Evolutionary conservation across 805 yeast species (phyloP), one percentile per base, ranked within the genome.

Genomic region (Myxozyma neotropica): DNA sequence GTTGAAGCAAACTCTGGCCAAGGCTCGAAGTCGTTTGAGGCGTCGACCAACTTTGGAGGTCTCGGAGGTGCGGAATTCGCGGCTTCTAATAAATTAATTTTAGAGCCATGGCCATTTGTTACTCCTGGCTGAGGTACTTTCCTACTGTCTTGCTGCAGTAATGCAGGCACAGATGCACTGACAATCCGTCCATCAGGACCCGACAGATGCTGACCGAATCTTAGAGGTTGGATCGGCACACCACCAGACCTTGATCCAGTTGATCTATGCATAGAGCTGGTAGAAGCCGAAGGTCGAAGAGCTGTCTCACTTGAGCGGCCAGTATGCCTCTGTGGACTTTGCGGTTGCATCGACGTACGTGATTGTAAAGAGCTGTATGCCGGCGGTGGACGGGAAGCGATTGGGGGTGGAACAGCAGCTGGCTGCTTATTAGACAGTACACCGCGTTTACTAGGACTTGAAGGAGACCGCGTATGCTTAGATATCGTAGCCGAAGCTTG

Each of bases 1-100:
- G 40, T n/a, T 1, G 48, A 29, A 6, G 39, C 54, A 35, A 48
- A 42, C 15, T 53, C 64, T 3, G 61, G 58, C 64, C 61, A 60
- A 4, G 61, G 53, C 29, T 43, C 64, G 49, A 57, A 60, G 35
- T 53, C 61, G 27, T 45, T 43, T 12, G 48, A 58, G 36, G 40
- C 51, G 47, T 24, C 58, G 52, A 53, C 56, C 29, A 29, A 43
- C 47, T 47, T 58, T 53, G 55, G 38, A 17, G 51, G 51, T 15
- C 8, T 47, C 27, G 51, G 40, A 12, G 51, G 51, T 13, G 51
- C 39, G 7, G 40, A 19, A 7, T 17, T 10, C 40, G 26, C 8
- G 1, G 17, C 6, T n/a, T 27, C 15, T 4, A 36, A 23, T 19
- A 10, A 26, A 2, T 4, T n/a, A 8, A 17, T 4, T 38, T 38